Conservation (phyloP, 1,139 yeast species). For the Scheffersomyces lignicola region DNA sequence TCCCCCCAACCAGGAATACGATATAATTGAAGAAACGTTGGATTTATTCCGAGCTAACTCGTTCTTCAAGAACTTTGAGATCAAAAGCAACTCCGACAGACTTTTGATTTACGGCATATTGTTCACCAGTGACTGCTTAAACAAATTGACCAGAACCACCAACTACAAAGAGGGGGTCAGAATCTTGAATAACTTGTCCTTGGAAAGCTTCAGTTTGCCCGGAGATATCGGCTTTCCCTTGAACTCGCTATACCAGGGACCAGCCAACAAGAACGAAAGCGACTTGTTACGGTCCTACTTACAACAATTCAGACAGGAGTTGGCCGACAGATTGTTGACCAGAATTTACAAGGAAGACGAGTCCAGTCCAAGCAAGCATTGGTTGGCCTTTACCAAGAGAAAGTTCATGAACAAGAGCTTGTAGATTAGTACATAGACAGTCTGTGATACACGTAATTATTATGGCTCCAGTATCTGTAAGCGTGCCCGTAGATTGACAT, state of each 20-base stretch:
- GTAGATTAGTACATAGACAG: constrained; percentile 17
- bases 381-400: constrained; percentile 95
- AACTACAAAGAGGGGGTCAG: constrained; percentile 67
- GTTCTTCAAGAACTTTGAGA: constrained; percentile 94
- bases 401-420: constrained; percentile 88
- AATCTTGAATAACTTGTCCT: constrained; percentile 74
- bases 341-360: constrained; percentile 65
- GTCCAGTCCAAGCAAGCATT: constrained; percentile 66
- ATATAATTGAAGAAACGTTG: constrained; percentile 84
- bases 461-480: no score
- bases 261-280: constrained; percentile 70
- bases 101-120: constrained; percentile 95
- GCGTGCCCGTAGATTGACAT: no score
- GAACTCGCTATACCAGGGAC: constrained; percentile 78
- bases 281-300: constrained; percentile 79
- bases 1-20: constrained; percentile 81
- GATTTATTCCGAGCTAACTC: constrained; percentile 95
- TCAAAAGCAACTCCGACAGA: constrained; percentile 93
- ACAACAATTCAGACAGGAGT: constrained; percentile 92
- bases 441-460: no score
- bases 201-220: constrained; percentile 88
- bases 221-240: constrained; percentile 95
- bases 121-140: constrained; percentile 81
- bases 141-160: constrained; percentile 51
- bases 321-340: constrained; percentile 75